Evolutionary conservation across 179 eudicot species (phyloP), one percentile per base, ranked within the genome.

Genomic region (Spinacia oleracea): DNA sequence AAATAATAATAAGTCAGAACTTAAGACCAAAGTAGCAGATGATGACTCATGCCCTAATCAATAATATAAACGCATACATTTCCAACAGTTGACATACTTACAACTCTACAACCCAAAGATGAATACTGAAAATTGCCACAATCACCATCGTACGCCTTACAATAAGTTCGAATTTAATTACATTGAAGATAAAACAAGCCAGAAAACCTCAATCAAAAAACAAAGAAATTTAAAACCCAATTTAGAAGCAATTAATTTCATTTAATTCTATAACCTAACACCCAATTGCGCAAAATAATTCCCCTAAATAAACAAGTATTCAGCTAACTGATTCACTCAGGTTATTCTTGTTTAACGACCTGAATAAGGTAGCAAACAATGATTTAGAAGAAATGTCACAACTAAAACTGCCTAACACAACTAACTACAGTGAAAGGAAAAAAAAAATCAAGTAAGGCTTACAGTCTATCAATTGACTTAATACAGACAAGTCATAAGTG

Each of bases 171-270:
- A 43, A 70, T 21, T 48, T 29, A 42, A 58, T 59, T 1, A 55
- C 67, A 71, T 43, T 59, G 64, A 71, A 60, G 69, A 78, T 27
- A 31, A 50, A 64, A 48, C 63, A 62, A 62, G 31, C 42, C 64
- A 27, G 12, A 2, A 25, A 8, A 63, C 9, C 51, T 27, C 43
- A 34, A 50, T 38, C 21, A 63, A 38, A 16, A 42, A 74, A 15
- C 63, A 35, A 3, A n/a, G 16, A 79, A 62, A 60, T 21, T 5
- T 14, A 27, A 25, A 79, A 35, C 29, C 63, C 63, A 62, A 14
- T 45, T 46, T 0, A 29, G 34, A 48, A 46, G 29, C 23, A 31
- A 59, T 59, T 48, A 45, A 71, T 18, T 50, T 72, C 42, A 72
- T 16, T 29, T 29, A 38, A 72, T 72, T 21, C 43, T 18, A 50